phyloP scores from a whole-genome alignment of 768 basidiomycete genomes.

The Hypholoma sublateritium region DNA sequence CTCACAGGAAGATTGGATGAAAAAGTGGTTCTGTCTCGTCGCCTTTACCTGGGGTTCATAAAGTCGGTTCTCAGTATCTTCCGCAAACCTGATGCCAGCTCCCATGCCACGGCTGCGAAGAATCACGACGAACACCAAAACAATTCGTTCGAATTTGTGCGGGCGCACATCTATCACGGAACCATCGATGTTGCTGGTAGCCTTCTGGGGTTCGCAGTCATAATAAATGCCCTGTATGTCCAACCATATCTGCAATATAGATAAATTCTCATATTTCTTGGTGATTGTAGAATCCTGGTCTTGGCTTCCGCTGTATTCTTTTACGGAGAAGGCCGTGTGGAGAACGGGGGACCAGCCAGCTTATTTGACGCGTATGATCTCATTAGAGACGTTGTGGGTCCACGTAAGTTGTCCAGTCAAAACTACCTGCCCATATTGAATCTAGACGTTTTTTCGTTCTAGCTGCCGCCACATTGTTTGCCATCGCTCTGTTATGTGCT shows the following conservation, averaged over 20 bases:
- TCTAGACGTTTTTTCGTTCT: background rate
- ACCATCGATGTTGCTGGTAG: constrained; percentile 65
- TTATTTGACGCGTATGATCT: constrained; percentile 84
- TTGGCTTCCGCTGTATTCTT: constrained; percentile 84
- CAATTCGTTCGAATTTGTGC: constrained; percentile 53
- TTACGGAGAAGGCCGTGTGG: constrained; percentile 32
- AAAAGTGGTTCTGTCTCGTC: constrained; percentile 10
- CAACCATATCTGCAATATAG: background rate
- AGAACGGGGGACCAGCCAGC: constrained; percentile 51
- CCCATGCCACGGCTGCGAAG: constrained; percentile 33
- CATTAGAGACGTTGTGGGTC: constrained; percentile 65
- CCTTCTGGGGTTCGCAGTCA: constrained; percentile 80
- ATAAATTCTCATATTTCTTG: background rate
- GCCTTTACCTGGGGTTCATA: constrained; percentile 17
- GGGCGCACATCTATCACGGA: constrained; percentile 64
- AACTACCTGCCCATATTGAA: background rate
- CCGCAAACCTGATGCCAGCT: constrained; percentile 34
- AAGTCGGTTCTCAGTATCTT: constrained; percentile 33
- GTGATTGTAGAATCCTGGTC: constrained; percentile 64
- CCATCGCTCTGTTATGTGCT: constrained; percentile 78
- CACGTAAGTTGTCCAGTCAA: constrained; percentile 49
- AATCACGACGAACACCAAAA: constrained; percentile 58
- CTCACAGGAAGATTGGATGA: constrained; percentile 3
- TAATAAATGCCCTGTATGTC: constrained; percentile 81
- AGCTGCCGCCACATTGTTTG: constrained; percentile 88